Conservation (phyloP, 371 early-diverging fungal species). For the Paraphysoderma sedebokerense region DNA sequence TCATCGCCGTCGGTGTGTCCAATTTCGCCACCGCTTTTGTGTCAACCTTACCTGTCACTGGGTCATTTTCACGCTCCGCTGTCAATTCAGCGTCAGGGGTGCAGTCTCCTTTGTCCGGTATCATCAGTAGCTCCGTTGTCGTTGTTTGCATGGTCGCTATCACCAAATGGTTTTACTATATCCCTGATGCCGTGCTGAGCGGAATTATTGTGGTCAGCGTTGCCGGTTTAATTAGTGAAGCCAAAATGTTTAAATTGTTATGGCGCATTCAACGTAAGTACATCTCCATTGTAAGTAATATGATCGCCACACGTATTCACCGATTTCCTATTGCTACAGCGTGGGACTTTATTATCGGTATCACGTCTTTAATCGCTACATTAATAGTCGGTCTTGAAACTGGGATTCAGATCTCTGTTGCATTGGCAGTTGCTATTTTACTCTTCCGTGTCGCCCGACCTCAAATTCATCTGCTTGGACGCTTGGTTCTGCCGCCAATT, state of each 20-base stretch:
- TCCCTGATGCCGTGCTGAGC: slow-evolving; percentile 54
- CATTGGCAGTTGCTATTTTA: slow-evolving; percentile 37
- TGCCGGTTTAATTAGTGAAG: slow-evolving; percentile 34
- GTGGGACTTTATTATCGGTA: no score
- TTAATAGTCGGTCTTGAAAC: slow-evolving; percentile 48
- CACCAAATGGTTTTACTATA: slow-evolving; percentile 70
- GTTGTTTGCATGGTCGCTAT: no score
- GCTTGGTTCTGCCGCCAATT: slow-evolving; percentile 14
- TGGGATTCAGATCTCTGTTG: slow-evolving; percentile 47
- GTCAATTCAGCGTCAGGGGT: no score
- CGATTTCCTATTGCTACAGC: neutral
- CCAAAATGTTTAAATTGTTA: slow-evolving; percentile 20
- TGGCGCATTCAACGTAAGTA: slow-evolving; percentile 32
- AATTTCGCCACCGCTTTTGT: slow-evolving; percentile 67
- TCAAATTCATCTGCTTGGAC: slow-evolving; percentile 14
- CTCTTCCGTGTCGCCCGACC: slow-evolving; percentile 55
- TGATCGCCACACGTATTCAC: neutral
- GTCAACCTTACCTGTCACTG: slow-evolving; percentile 62
- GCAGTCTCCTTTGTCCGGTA: no score
- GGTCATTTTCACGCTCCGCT: slow-evolving; percentile 70
- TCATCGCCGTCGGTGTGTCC: slow-evolving; percentile 56
- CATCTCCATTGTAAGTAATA: slow-evolving; percentile 3
- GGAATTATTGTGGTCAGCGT: slow-evolving; percentile 59
- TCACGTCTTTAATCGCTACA: slow-evolving; percentile 22
- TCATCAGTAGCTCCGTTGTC: no score